Percentiles rank a stretch among this genome's conserved stretches.
Evolutionary conservation across 495 filamentous ascomycete genomes (phyloP).

Genomic region (Podospora bellae-mahoneyi): DNA sequence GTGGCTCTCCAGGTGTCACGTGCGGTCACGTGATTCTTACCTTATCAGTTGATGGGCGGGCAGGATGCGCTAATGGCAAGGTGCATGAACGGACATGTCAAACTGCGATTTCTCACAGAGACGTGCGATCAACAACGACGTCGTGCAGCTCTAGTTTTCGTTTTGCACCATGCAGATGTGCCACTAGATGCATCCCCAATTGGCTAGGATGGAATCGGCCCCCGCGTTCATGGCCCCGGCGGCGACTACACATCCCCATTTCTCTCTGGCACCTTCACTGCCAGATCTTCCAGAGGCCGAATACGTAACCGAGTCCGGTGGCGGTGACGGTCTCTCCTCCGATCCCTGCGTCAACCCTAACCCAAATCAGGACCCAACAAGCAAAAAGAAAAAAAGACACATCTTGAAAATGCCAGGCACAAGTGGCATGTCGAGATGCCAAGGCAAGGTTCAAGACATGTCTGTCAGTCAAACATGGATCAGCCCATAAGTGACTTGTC

Average conservation of each 20-base stretch:
- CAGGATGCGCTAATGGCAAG: too few species aligned
- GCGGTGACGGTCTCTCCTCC: not conserved
- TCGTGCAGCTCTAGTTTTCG: not conserved
- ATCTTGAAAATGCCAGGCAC: too few species aligned
- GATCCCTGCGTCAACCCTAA: not conserved
- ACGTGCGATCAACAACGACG: not conserved
- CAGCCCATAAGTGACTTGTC: not conserved
- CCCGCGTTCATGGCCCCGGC: not conserved
- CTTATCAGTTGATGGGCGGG: too few species aligned
- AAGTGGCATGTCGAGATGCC: too few species aligned
- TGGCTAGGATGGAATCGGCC: not conserved
- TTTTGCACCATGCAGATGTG: not conserved
- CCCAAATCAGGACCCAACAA: not conserved
- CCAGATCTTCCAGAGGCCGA: too few species aligned
- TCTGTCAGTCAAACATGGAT: not conserved
- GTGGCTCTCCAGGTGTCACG: too few species aligned
- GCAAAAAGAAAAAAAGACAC: not conserved
- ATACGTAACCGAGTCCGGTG: too few species aligned
- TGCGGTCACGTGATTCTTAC: too few species aligned
- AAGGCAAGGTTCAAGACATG: not conserved
- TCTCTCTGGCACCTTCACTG: too few species aligned
- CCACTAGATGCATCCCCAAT: not conserved
- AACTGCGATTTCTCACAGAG: not conserved
- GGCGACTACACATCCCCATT: too few species aligned
- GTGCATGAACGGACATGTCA: not conserved